Base-by-base conservation (phyloP, 495 filamentous ascomycete genomes). In the Talaromyces ruber region DNA sequence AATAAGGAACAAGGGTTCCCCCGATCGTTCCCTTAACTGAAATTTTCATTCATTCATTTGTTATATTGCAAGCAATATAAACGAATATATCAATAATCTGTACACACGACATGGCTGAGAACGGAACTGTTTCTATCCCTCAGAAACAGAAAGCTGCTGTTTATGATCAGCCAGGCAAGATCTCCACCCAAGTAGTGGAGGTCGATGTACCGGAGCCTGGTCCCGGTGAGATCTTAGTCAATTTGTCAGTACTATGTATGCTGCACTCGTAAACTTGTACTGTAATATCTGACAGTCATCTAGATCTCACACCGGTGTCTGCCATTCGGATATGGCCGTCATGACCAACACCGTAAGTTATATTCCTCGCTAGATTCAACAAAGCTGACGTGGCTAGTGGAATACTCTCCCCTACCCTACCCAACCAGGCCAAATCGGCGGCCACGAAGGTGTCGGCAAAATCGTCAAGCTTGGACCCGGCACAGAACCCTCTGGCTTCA, bases 221-320 rank as follows among this genome's bases (percentile, higher is more conserved):
- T 4, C 63, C 76, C 0, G 86, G 86, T 56, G 77, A 90, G 65
- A 82, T 90, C 9, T 71, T 91, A 30, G 76, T 91, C 65, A 86
- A 88, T 63, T 66, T 90, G 83, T 86, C 73, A 54, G 75, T 66
- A 8, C 25, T 5, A 29, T 39, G 28, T 26, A 56, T 43, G n/a
- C 30, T 34, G 16, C 28, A 18, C 25, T n/a, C 3, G 22, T 28
- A 4, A 1, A 16, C 2, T 53, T 12, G 8, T 53, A 0, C 5
- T 24, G 9, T 11, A 14, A 28, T 9, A 6, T 25, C 25, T 50
- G 14, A 28, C 63, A 45, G 56, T 54, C 39, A 4, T 34, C 7
- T 59, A 85, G 84, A 30, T 86, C 86, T 25, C 86, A 89, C 64
- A 85, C 82, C 1, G 88, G 88, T 55, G 84, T 91, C 34, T 90